phyloP scores from a whole-genome alignment of 2,329 filamentous ascomycete species.

The Diaporthe velutina region DNA sequence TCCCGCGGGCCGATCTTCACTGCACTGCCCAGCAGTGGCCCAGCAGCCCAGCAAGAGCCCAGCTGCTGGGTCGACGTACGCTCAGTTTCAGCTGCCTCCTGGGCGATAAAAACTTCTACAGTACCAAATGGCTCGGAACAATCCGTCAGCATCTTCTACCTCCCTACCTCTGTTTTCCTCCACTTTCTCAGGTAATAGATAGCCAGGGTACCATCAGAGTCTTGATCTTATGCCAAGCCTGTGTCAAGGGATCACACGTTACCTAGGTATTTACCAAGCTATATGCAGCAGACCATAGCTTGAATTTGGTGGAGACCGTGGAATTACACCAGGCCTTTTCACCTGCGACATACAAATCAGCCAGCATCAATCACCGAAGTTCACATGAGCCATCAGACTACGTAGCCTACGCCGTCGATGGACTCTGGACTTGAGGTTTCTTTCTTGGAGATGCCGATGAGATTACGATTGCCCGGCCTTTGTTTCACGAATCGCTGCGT shows the following conservation, averaged over 20 bases:
- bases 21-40: constrained; percentile 4
- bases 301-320: background rate
- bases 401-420: background rate
- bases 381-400: background rate
- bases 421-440: background rate
- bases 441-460: background rate
- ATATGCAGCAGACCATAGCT: background rate
- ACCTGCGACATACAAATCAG: background rate
- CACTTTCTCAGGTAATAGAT: background rate
- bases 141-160: background rate
- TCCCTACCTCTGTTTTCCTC: background rate
- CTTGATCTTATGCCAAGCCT: background rate
- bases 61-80: constrained; percentile 19
- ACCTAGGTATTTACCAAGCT: background rate
- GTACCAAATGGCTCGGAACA: background rate
- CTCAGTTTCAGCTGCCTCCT: constrained; percentile 9
- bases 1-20: constrained; percentile 20
- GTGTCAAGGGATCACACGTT: background rate
- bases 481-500: constrained; percentile 27
- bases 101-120: background rate
- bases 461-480: background rate
- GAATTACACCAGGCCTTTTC: background rate
- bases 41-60: background rate
- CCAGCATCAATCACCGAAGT: background rate
- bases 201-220: background rate